Evolutionary conservation across 2,329 filamentous ascomycete genomes (phyloP).

Genomic region (Raffaelea albimanens): DNA sequence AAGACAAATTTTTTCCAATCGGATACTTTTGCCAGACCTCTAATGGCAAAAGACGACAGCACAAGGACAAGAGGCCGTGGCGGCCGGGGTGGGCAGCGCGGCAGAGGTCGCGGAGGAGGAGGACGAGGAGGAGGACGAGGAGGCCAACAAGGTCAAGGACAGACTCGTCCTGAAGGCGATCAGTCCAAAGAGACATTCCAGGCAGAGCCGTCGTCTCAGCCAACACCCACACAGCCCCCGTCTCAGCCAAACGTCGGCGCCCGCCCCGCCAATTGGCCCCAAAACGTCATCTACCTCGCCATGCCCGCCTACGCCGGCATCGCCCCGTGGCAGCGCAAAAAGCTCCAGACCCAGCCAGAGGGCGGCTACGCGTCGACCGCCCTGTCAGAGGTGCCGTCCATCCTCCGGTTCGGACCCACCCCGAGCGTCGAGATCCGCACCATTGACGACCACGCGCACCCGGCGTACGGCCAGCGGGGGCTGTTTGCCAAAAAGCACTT

Average conservation of each 20-base stretch:
- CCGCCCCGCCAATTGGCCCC: slow-evolving; percentile 49
- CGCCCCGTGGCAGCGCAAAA: slow-evolving; percentile 28
- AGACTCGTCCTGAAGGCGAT: too few species aligned
- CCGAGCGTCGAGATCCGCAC: slow-evolving; percentile 42
- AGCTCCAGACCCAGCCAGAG: slow-evolving; percentile 23
- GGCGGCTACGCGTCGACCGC: background rate
- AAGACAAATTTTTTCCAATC: too few species aligned
- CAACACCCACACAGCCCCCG: too few species aligned
- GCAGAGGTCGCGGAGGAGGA: too few species aligned
- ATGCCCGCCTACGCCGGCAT: slow-evolving; percentile 38
- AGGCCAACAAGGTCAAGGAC: too few species aligned
- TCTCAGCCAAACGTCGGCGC: background rate
- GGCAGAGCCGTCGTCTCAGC: too few species aligned
- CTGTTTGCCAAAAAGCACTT: slow-evolving; percentile 50
- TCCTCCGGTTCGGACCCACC: slow-evolving; percentile 29
- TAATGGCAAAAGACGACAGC: too few species aligned
- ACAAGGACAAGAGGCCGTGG: too few species aligned
- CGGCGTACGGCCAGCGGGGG: slow-evolving; percentile 47
- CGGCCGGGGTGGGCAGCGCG: too few species aligned
- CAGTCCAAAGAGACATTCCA: too few species aligned
- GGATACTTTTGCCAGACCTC: too few species aligned
- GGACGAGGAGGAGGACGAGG: too few species aligned
- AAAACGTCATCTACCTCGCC: slow-evolving; percentile 40
- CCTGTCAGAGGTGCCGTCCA: slow-evolving; percentile 10
- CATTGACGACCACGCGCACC: slow-evolving; percentile 42